Evolutionary conservation across 805 yeast genomes (phyloP), one percentile per base, ranked within the genome.

Genomic region (Spathaspora gorwiae): DNA sequence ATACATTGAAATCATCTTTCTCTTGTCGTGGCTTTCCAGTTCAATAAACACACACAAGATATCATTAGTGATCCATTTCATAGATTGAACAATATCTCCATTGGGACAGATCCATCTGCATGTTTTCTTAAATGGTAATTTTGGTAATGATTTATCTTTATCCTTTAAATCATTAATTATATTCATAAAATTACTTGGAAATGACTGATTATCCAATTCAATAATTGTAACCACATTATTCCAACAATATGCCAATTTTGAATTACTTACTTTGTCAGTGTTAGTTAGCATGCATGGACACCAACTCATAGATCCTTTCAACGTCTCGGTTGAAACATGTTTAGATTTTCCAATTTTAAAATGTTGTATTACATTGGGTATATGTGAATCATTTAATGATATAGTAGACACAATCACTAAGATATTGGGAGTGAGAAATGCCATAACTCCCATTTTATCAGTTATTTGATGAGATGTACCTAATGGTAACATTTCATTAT

Each of bases 211-310:
- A 14, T 59, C 61, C 2, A 83, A 60, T 44, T 82, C 84, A 7
- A 83, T 51, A 1, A 87, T 55, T 0, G 81, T 79, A 43, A 87
- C 54, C 7, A 72, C 68, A 47, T 81, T 80, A n/a, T 79, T 70
- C 85, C 89, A 85, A 34, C 86, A 71, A 51, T 82, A 86, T 0
- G 86, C 90, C 36, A 87, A 59, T 47, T 73, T 64, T 0, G 88
- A 55, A 53, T 53, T 57, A 36, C 45, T 15, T 32, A 53, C 26
- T n/a, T 46, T 41, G 50, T 52, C 32, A 45, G 47, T 31, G 46
- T 47, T 15, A 8, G 29, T 29, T 2, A 19, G 24, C 50, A 66
- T 60, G 43, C 69, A 60, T 0, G 94, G 94, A 52, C 70, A 82
- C 94, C 92, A 84, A 12, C 76, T 62, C 7, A 82, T 55, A 6